A percentile compares a stretch with the other conserved stretches of the same genome.
Conservation (phyloP, 2,329 filamentous ascomycete genomes). For the Penicillium freii region DNA sequence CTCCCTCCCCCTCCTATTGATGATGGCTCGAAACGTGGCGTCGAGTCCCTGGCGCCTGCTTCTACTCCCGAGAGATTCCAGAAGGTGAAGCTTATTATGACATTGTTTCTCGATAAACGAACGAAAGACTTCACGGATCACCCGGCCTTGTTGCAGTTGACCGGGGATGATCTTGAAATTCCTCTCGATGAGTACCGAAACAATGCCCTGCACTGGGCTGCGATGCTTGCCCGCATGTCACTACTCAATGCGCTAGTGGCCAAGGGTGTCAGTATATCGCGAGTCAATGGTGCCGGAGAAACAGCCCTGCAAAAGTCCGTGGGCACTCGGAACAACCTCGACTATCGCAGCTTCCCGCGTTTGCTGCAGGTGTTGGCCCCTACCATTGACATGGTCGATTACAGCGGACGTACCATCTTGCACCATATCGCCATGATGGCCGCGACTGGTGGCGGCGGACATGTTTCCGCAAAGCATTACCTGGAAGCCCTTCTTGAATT, state of each 20-base stretch:
- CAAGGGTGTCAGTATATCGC: conserved; percentile 80
- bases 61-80: conserved; percentile 66
- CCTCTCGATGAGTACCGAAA: conserved; percentile 83
- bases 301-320: conserved; percentile 92
- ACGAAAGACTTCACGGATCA: conserved; percentile 70
- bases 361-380: conserved; percentile 83
- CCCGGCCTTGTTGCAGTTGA: conserved; percentile 72
- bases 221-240: conserved; percentile 81
- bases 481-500: conserved; percentile 92
- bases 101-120: conserved; percentile 73
- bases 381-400: conserved; percentile 86
- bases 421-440: conserved; percentile 97
- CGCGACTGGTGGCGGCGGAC: conserved; percentile 87
- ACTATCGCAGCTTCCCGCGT: conserved; percentile 85
- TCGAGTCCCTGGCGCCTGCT: conserved; percentile 51
- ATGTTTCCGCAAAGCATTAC: conserved; percentile 85
- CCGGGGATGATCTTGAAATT: conserved; percentile 79
- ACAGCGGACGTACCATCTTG: conserved; percentile 84
- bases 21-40: conserved; percentile 36
- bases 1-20: conserved; percentile 26
- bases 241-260: conserved; percentile 77
- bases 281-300: conserved; percentile 85
- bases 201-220: conserved; percentile 93
- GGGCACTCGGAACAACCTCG: conserved; percentile 89
- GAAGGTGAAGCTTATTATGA: conserved; percentile 78